Conservation (phyloP, 495 filamentous ascomycete genomes). For the Hyaloscypha hepaticicola region DNA sequence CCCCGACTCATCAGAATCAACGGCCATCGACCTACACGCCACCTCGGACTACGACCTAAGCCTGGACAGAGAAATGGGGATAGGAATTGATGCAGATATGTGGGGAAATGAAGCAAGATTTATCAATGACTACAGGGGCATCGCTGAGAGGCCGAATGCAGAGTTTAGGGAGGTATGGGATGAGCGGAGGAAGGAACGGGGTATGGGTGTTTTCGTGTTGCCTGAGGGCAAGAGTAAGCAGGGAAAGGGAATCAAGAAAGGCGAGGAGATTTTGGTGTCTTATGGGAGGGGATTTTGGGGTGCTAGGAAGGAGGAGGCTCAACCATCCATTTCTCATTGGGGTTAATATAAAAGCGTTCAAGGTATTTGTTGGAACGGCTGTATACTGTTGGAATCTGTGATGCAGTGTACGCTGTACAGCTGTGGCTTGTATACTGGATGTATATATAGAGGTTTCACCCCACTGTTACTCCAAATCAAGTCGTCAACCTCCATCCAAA, state of each 20-base stretch:
- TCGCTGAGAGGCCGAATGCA: slow-evolving; percentile 40
- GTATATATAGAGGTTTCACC: too few relatives aligned
- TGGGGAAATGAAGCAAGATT: slow-evolving; percentile 70
- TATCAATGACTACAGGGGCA: slow-evolving; percentile 72
- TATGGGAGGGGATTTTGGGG: slow-evolving; percentile 70
- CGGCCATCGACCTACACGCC: slow-evolving; percentile 39
- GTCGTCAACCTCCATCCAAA: too few relatives aligned
- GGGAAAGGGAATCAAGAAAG: slow-evolving; percentile 49
- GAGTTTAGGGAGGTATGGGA: slow-evolving; percentile 61
- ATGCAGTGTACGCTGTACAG: too few relatives aligned
- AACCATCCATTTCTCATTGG: too few relatives aligned
- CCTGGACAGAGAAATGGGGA: slow-evolving; percentile 53
- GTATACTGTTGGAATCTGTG: too few relatives aligned
- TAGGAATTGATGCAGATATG: slow-evolving; percentile 62
- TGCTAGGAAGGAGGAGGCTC: slow-evolving; percentile 30
- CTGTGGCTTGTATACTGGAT: too few relatives aligned
- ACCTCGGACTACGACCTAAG: slow-evolving; percentile 66
- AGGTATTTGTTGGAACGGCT: too few relatives aligned
- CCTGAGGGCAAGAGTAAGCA: slow-evolving; percentile 46
- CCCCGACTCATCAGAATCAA: slow-evolving; percentile 4
- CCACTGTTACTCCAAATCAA: too few relatives aligned
- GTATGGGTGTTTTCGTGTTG: slow-evolving; percentile 63
- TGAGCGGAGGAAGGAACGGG: slow-evolving; percentile 43
- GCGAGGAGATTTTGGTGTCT: slow-evolving; percentile 63
- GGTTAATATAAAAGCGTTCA: too few relatives aligned